Evolutionary conservation across 108 stramenopile genomes (phyloP), one percentile per base, ranked within the genome.

Genomic region (Fistulifera pelliculosa): DNA sequence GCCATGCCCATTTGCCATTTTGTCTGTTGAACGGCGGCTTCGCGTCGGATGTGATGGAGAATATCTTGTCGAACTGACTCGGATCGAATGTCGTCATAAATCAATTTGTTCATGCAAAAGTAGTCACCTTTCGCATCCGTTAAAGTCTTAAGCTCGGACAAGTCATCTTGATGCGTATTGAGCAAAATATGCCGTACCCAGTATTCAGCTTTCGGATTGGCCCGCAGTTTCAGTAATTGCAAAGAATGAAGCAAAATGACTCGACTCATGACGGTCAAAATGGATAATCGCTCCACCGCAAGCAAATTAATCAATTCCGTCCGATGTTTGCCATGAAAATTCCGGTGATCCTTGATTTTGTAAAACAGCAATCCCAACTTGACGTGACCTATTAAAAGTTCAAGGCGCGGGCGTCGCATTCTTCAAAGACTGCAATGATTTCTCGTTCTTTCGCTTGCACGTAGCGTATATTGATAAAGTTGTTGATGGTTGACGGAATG

Each of bases 261-360:
- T 7, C 90, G 71, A 40, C 77, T 76, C 27, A 68, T 59, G 51
- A 90, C 75, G 23, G 80, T 81, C 41, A 96, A 60, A 0, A 70
- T 81, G 2, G 92, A 74, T 8, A 96, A 55, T 48, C 92, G 69
- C 43, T 94, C 85, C 17, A 90, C 78, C 0, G 92, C 90, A 4
- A 96, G 68, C 27, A 96, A 50, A 59, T 93, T 74, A 56, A 92
- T 83, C 1, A 96, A 50, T 54, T 90, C 83, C 6, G 91, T 92
- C 16, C 94, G 81, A 60, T 93, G 81, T 45, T 87, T 80, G 19
- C 86, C 84, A 1, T 74, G 53, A 62, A 86, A 89, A 61, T 79
- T 78, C 0, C 85, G 66, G 69, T 94, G 93, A 60, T 94, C 93
- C 58, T 98, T 98, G 40, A 98, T 80, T 69, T 98, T 98, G 76